Conservation (phyloP, 306 rosid genomes). For the Sphenostylis stenocarpa region DNA sequence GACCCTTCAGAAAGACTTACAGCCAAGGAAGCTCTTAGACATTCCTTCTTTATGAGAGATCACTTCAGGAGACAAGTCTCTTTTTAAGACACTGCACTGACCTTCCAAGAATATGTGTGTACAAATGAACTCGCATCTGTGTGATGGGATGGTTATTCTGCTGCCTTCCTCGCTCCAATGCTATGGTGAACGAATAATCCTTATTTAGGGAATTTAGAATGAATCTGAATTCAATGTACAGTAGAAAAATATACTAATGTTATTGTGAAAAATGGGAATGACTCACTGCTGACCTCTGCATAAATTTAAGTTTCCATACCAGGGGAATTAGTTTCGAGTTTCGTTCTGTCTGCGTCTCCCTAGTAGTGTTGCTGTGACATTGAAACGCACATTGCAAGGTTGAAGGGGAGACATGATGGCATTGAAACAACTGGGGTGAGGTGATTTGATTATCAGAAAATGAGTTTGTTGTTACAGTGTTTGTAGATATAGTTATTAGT, state of each 20-base stretch:
- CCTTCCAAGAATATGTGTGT: not conserved
- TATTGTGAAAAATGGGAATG: not conserved
- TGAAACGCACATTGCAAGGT: too few relatives aligned
- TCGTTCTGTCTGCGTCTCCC: too few relatives aligned
- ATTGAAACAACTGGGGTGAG: too few relatives aligned
- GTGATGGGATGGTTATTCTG: not conserved
- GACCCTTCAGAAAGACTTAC: slow-evolving; percentile 73
- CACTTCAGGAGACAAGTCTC: slow-evolving; percentile 46
- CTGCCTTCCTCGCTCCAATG: not conserved
- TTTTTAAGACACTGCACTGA: not conserved
- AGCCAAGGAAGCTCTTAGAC: slow-evolving; percentile 74
- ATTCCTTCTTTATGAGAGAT: slow-evolving; percentile 74
- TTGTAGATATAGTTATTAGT: too few relatives aligned
- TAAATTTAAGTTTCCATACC: not conserved
- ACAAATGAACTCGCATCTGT: not conserved
- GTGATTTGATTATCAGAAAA: too few relatives aligned
- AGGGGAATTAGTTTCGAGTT: too few relatives aligned
- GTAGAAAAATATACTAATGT: not conserved
- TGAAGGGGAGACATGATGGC: too few relatives aligned
- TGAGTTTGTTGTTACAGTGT: too few relatives aligned
- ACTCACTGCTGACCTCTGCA: not conserved
- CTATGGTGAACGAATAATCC: not conserved
- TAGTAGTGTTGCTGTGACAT: too few relatives aligned
- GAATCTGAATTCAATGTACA: not conserved
- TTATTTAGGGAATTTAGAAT: not conserved